Evolutionary conservation across 139 green algal species (phyloP).

Genomic region (Penium margaritaceum): DNA sequence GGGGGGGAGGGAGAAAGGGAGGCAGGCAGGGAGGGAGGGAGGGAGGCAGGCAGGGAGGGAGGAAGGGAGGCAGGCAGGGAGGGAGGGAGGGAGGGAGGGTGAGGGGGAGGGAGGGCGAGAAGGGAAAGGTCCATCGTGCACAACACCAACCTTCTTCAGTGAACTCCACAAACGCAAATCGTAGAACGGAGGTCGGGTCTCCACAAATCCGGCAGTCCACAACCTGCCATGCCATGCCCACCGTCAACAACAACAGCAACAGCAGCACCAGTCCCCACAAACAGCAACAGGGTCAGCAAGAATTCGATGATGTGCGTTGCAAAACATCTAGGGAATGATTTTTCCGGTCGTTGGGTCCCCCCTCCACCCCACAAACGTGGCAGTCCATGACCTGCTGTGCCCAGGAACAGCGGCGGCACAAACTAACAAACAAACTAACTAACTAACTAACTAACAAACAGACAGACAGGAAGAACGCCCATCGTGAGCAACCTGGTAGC

Average conservation of each 20-base stretch:
- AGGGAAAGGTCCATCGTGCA: neutral
- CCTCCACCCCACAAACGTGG: too few species aligned
- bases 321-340: neutral
- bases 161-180: slow-evolving; percentile 96
- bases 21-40: slow-evolving; percentile 7
- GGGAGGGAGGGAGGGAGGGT: neutral
- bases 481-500: too few species aligned
- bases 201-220: slow-evolving; percentile 89
- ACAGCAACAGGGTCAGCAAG: neutral
- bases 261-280: neutral
- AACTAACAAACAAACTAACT: too few species aligned
- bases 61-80: neutral
- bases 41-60: neutral
- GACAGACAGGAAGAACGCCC: too few species aligned
- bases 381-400: neutral
- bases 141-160: slow-evolving; percentile 34
- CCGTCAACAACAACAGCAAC: neutral
- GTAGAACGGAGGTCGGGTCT: slow-evolving; percentile 80
- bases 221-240: too few species aligned
- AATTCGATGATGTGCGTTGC: neutral
- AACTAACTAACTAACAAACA: too few species aligned
- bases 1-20: neutral
- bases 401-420: neutral
- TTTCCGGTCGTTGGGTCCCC: too few species aligned
- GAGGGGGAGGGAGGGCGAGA: neutral